Base-by-base conservation (phyloP, 2,329 filamentous ascomycete species). In the Fusarium sp. region DNA sequence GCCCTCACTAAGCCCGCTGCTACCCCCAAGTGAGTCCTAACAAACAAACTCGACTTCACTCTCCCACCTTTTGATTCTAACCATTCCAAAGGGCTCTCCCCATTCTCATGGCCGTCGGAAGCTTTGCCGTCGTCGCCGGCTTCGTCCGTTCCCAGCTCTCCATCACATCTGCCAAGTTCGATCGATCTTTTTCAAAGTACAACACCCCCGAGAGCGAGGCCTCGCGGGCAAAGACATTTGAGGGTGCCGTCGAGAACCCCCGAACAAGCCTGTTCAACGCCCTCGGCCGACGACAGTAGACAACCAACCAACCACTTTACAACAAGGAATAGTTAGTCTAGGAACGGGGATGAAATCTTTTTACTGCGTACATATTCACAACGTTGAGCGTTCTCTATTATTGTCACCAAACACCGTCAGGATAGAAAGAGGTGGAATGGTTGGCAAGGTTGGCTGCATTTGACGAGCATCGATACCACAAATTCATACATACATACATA, bases 181-280 rank as follows among this genome's bases (percentile, higher is more conserved):
- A 84, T 69, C 79, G 79, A 44, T 82, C 79, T 69, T 84, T 84
- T 67, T 64, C 80, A 38, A 79, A 80, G 65, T 84, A 84, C 78
- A 79, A 83, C 74, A 83, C 79, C 9, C 71, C 81, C 7, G 70
- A 81, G 67, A 84, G 83, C 66, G 81, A 84, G 62, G 80, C 79
- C 6, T 78, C 76, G 16, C 77, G 82, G 29, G 73, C 68, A 60
- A 80, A 63, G 36, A 75, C 80, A 27, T 84, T 83, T 66, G 78
- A 80, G 1, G 80, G 79, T 24, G 72, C 73, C 22, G 69, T 79
- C 59, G 66, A 74, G 36, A 82, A 83, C 64, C 81, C 81, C 29
- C 80, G 81, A 56, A 80, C 71, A 61, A 82, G 79, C 66, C 62
- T 82, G 24, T 79, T 81, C 73, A 83, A 83, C 73, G 42, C 81